Evolutionary conservation across 768 basidiomycete genomes (phyloP).

Genomic region (Tricholoma bakamatsutake): DNA sequence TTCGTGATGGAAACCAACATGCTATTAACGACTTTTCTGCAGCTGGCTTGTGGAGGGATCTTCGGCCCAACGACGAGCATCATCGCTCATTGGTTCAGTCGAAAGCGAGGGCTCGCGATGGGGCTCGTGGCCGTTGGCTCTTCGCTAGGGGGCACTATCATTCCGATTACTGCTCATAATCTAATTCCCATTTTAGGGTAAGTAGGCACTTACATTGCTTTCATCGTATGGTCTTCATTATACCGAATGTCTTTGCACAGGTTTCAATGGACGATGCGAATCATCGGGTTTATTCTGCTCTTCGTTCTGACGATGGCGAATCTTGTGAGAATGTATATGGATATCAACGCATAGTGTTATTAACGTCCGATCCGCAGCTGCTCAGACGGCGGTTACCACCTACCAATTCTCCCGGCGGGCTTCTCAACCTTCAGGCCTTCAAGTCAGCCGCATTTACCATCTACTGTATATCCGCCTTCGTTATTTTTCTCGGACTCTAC

Average conservation of each 20-base stretch:
- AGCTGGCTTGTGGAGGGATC: constrained; percentile 3
- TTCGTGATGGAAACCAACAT: not conserved
- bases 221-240: not conserved
- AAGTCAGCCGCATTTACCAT: constrained; percentile 45
- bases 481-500: constrained; percentile 64
- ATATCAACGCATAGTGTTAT: not conserved
- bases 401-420: constrained; percentile 43
- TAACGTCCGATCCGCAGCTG: constrained; percentile 20
- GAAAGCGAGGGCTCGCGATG: constrained; percentile 37
- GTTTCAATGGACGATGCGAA: constrained; percentile 76
- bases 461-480: constrained; percentile 52
- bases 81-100: constrained; percentile 2
- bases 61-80: not conserved
- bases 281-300: constrained; percentile 59
- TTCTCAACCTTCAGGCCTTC: constrained; percentile 52
- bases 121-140: constrained; percentile 62
- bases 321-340: constrained; percentile 25
- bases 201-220: constrained; percentile 1
- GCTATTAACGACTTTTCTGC: not conserved
- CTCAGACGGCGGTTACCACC: constrained; percentile 52
- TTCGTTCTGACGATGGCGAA: constrained; percentile 48
- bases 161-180: constrained; percentile 56
- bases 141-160: constrained; percentile 61
- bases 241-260: constrained; percentile 26
- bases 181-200: constrained; percentile 45